phyloP scores from a whole-genome alignment of 305 asterid species.

The Rubia peregrina region DNA sequence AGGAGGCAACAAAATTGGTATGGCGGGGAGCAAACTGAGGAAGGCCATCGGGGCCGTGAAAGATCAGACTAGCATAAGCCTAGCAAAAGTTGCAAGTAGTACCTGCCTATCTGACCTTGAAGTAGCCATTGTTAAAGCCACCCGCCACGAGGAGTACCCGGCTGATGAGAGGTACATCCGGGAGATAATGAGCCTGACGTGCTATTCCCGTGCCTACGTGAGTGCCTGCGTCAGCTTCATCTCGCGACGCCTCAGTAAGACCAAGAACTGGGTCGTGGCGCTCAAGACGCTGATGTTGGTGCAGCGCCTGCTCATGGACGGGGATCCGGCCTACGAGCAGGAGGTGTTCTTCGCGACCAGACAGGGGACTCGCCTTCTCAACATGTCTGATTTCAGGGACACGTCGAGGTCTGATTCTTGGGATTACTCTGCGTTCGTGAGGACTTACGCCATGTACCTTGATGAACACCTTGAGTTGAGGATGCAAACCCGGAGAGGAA shows the following conservation, averaged over 20 bases:
- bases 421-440: slow-evolving; percentile 85
- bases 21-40: slow-evolving; percentile 78
- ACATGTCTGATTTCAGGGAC: slow-evolving; percentile 83
- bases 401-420: slow-evolving; percentile 52
- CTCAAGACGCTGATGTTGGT: slow-evolving; percentile 70
- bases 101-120: slow-evolving; percentile 74
- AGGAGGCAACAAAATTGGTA: not conserved
- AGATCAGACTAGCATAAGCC: slow-evolving; percentile 82
- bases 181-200: slow-evolving; percentile 62
- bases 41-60: slow-evolving; percentile 90
- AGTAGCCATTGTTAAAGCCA: slow-evolving; percentile 88
- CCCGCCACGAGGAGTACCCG: slow-evolving; percentile 88
- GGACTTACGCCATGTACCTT: slow-evolving; percentile 65
- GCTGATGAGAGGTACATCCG: slow-evolving; percentile 78
- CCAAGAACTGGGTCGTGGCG: slow-evolving; percentile 88
- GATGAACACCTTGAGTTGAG: slow-evolving; percentile 76
- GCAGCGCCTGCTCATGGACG: slow-evolving; percentile 71
- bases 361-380: slow-evolving; percentile 83
- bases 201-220: slow-evolving; percentile 64
- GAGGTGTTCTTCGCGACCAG: slow-evolving; percentile 92
- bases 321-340: slow-evolving; percentile 64
- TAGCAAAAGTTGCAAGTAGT: slow-evolving; percentile 75
- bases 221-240: slow-evolving; percentile 57
- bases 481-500: slow-evolving; percentile 68
- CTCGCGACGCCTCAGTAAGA: slow-evolving; percentile 73